phyloP scores from a whole-genome alignment of 495 filamentous ascomycete genomes.

The Penicillium riverlandense region DNA sequence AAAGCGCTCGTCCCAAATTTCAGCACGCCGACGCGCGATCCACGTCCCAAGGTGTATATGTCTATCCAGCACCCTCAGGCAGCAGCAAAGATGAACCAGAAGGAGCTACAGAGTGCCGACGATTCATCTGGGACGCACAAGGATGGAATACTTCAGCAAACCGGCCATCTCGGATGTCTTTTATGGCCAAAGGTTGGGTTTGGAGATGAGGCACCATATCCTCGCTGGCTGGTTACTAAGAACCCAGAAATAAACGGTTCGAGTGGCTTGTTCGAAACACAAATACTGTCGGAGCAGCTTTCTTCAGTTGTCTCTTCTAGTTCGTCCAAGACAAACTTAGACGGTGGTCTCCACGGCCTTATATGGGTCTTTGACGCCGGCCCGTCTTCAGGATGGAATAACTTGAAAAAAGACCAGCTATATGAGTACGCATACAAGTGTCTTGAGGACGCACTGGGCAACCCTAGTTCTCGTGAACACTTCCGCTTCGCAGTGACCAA shows the following conservation, averaged over 20 bases:
- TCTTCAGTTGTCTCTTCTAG: too few species aligned
- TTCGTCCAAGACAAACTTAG: neutral
- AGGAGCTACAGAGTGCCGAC: too few species aligned
- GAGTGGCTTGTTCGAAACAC: too few species aligned
- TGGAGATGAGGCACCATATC: slow-evolving; percentile 6
- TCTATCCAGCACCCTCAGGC: too few species aligned
- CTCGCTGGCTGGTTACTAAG: slow-evolving; percentile 11
- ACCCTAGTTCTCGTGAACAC: slow-evolving; percentile 4
- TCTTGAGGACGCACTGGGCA: slow-evolving; percentile 8
- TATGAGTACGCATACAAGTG: slow-evolving; percentile 12
- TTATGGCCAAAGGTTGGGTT: slow-evolving; percentile 1
- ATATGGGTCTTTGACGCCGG: slow-evolving; percentile 23
- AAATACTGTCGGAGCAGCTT: too few species aligned
- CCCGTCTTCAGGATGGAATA: neutral
- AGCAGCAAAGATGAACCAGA: too few species aligned
- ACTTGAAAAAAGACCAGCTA: slow-evolving; percentile 3
- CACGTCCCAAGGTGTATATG: too few species aligned
- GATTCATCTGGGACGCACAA: too few species aligned
- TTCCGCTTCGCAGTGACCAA: slow-evolving; percentile 7
- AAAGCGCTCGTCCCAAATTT: too few species aligned
- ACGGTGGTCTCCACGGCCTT: slow-evolving; percentile 4
- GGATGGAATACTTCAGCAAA: too few species aligned
- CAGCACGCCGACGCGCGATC: too few species aligned
- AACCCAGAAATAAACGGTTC: too few species aligned
- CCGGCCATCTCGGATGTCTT: neutral